Evolutionary conservation across 1,139 yeast species (phyloP), one percentile per base, ranked within the genome.

Genomic region (Arxiozyma telluris): DNA sequence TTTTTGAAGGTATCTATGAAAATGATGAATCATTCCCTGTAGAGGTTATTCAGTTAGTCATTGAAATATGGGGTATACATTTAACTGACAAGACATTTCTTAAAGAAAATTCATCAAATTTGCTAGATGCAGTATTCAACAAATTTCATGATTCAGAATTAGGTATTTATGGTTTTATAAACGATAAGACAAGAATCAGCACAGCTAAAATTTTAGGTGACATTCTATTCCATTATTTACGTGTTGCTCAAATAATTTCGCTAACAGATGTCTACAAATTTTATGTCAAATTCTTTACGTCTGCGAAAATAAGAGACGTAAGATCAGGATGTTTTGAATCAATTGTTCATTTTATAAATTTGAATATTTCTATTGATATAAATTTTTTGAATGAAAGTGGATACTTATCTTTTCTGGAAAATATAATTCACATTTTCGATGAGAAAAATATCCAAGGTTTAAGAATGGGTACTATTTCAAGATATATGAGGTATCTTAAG

Each of bases 191-290:
- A 3, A 64, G 76, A 49, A 50, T 61, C 4, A 53, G 56, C 5
- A 62, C 72, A 0, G 70, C 74, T 0, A 67, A 64, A 47, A 52
- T 68, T 1, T 42, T 73, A 12, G 72, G 74, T 0, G 74, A 72
- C 47, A 58, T 71, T 3, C 49, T 73, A n/a, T 62, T 63, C 44
- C 52, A 58, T 50, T 64, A 64, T 54, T 52, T 58, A 34, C 47
- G 42, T 20, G 47, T 53, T 12, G 57, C 57, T 42, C 57, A 61
- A 7, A 18, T 60, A 4, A 30, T 64, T 1, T 52, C 55, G 11
- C 44, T 65, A 23, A 56, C 58, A 7, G 63, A 67, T 2, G 60
- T 64, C 2, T 55, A 68, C 53, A 58, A 55, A 2, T 58, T 69
- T 23, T 72, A 66, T 55, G 59, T 62, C 15, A 69, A 64, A 41